Base-by-base conservation (phyloP, 306 rosid species). In the Quercus bicolor region DNA sequence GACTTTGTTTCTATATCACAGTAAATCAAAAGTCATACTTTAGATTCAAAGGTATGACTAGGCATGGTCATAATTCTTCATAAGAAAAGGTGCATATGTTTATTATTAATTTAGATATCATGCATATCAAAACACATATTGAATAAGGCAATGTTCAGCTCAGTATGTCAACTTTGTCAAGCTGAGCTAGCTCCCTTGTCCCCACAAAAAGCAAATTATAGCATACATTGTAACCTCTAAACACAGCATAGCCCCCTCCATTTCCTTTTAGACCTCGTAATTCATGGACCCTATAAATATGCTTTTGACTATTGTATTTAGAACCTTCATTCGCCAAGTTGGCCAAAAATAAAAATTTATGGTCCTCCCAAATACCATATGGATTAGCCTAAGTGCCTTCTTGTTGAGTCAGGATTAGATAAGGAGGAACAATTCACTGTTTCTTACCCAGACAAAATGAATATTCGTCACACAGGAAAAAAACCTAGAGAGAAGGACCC, bases 361-460 rank as follows among this genome's bases (percentile, higher is more conserved):
- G 69, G 77, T 73, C 84, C 80, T 83, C 33, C 20, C 20, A 37
- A 34, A 68, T 72, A 78, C 73, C 78, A 51, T 78, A 75, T 78
- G 45, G 45, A 37, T 8, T 37, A 74, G 70, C 72, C 83, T 33
- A 65, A 61, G 79, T 75, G 79, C 29, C 75, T 77, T 61, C 54
- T 23, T 69, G 77, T 71, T 70, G 79, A 71, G 72, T 52, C 75
- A 51, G 73, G 78, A 81, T 66, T 85, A 91, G 90, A 87, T 91
- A 85, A 89, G 92, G 80, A 84, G 78, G 84, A 87, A 80, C 84
- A 87, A 85, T 57, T 62, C 84, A 74, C 77, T 81, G 77, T 87
- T 81, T 85, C 77, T 74, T 64, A 16, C 79, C 69, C 83, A 81
- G 92, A 87, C 91, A 88, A 87, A 81, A 84, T 93, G 93, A 93